Percentiles rank a stretch among this genome's conserved stretches.
These are phyloP conservation scores for Thelonectria rubi DNA, from an alignment of 2,329 filamentous ascomycete genomes.

Conservation along the genomic window DNA sequence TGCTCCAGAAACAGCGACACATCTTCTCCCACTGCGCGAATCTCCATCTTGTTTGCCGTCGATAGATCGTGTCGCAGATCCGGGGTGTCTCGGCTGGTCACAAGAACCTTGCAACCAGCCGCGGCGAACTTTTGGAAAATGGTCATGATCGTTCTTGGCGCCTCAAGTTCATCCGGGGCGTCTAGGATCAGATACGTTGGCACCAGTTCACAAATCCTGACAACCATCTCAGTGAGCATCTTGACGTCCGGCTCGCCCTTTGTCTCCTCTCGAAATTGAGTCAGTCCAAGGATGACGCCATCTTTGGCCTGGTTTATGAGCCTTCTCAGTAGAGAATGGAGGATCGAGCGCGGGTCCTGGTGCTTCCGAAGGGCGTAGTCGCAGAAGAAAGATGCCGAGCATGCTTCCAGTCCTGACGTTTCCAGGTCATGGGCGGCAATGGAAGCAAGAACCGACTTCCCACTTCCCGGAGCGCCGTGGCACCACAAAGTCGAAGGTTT, in stretches of 20 bases:
- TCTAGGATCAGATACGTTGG: constrained; percentile 9
- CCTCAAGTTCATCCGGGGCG: constrained; percentile 4
- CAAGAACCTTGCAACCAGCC: constrained; percentile 3
- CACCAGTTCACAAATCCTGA: background rate
- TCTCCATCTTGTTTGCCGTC: background rate
- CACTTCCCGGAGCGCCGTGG: constrained; percentile 5
- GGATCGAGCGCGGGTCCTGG: background rate
- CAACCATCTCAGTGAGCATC: constrained; percentile 4
- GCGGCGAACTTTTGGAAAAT: constrained; percentile 4
- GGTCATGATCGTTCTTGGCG: background rate
- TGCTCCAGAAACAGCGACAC: background rate
- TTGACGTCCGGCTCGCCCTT: constrained; percentile 3
- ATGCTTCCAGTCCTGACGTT: background rate
- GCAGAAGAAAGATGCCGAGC: background rate
- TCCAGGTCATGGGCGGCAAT: background rate
- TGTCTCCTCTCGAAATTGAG: background rate
- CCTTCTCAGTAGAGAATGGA: background rate
- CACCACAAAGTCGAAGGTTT: background rate
- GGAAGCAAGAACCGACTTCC: constrained; percentile 10
- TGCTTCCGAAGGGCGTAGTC: constrained; percentile 7
- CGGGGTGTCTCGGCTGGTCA: constrained; percentile 11
- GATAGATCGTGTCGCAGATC: constrained; percentile 7
- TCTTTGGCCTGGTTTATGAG: constrained; percentile 1
- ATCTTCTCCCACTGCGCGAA: background rate
- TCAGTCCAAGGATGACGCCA: background rate